Percentiles rank a stretch among this genome's conserved stretches.
Evolutionary conservation across 495 filamentous ascomycete species (phyloP).

Genomic region (Talaromyces adpressus): DNA sequence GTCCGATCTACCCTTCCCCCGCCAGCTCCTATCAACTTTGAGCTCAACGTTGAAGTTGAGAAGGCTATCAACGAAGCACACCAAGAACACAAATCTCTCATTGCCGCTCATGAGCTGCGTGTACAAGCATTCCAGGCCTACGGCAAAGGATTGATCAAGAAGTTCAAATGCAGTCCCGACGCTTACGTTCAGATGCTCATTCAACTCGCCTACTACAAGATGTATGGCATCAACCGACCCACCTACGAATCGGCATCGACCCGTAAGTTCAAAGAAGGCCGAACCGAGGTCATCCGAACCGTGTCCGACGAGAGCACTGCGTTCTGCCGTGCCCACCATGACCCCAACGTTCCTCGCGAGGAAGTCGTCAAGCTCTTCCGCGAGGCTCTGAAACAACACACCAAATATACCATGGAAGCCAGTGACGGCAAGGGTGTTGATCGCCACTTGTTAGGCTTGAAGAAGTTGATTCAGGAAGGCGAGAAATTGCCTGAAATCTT

Average conservation of each 20-base stretch:
- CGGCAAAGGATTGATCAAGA: slow-evolving; percentile 98
- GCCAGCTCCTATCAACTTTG: slow-evolving; percentile 69
- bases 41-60: slow-evolving; percentile 62
- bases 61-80: slow-evolving; percentile 69
- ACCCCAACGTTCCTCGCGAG: slow-evolving; percentile 52
- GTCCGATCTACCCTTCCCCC: slow-evolving; percentile 81
- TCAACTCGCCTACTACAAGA: slow-evolving; percentile 97
- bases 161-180: slow-evolving; percentile 97
- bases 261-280: slow-evolving; percentile 89
- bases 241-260: slow-evolving; percentile 97
- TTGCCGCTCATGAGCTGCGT: slow-evolving; percentile 79
- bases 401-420: slow-evolving; percentile 84
- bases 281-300: slow-evolving; percentile 90
- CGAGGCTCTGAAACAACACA: slow-evolving; percentile 71
- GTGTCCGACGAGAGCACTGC: slow-evolving; percentile 90
- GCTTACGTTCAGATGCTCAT: slow-evolving; percentile 99
- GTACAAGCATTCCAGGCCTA: slow-evolving; percentile 96
- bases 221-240: slow-evolving; percentile 96
- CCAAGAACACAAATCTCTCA: slow-evolving; percentile 69
- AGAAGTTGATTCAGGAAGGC: slow-evolving; percentile 77
- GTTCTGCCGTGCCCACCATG: slow-evolving; percentile 80
- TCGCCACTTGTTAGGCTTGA: slow-evolving; percentile 92
- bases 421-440: slow-evolving; percentile 91
- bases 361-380: slow-evolving; percentile 68
- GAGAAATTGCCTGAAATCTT: slow-evolving; percentile 78